These are phyloP conservation scores for Pleurotus djamor DNA, from an alignment of 768 basidiomycete genomes.

Conservation along the genomic window DNA sequence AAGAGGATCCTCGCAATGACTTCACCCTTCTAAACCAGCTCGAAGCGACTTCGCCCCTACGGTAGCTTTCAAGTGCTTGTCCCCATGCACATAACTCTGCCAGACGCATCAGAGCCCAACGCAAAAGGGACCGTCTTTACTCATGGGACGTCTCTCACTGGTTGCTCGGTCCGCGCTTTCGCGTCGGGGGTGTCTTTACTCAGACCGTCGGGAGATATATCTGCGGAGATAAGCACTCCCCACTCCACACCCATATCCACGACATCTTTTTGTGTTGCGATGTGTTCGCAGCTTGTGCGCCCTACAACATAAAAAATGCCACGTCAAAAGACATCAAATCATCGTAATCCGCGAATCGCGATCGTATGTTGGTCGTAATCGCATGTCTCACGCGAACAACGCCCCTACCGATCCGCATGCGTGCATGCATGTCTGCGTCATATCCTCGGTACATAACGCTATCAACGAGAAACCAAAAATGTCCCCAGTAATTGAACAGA, in stretches of 20 bases:
- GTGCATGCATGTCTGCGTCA: conserved; percentile 5
- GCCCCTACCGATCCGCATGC: background rate
- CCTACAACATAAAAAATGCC: background rate
- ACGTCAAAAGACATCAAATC: background rate
- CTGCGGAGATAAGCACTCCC: background rate
- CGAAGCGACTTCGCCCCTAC: no score
- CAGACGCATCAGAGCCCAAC: no score
- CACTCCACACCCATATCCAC: background rate
- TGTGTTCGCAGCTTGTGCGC: no score
- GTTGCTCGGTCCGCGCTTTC: background rate
- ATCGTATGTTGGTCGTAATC: no score
- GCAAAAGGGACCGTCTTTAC: no score
- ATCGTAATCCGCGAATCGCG: no score
- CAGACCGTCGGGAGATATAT: background rate
- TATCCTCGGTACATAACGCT: conserved; percentile 5
- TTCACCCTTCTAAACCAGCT: no score
- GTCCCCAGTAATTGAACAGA: background rate
- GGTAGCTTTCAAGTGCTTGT: no score
- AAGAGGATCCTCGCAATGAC: no score
- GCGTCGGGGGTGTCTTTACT: no score
- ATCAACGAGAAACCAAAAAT: background rate
- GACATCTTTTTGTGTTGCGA: background rate
- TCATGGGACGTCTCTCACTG: background rate
- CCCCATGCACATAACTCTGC: no score
- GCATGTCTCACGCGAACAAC: background rate